Evolutionary conservation across 2,329 filamentous ascomycete genomes (phyloP), one percentile per base, ranked within the genome.

Genomic region (Colletotrichum sp.): DNA sequence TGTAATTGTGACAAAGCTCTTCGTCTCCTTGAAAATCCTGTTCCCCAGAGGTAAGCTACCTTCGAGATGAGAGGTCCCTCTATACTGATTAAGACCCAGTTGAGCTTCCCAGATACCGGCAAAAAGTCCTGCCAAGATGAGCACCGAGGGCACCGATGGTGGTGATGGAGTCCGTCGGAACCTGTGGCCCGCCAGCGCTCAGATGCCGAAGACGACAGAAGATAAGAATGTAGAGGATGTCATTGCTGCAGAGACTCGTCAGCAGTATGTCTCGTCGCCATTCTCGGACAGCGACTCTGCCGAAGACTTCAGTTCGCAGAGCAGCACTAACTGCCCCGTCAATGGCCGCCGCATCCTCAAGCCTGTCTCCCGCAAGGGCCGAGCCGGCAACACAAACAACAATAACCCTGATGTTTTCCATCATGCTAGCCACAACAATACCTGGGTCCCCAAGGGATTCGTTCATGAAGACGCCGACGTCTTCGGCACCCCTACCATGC

Each of bases 311-410:
- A 16, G 30, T 25, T 12, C 16, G 36, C 15, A 66, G 16, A 34
- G 39, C 22, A 43, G 43, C 13, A 27, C 16, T 13, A 5, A 32
- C 9, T 43, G 27, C 15, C 18, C 27, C 6, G 16, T 22, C 25
- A 52, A 18, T 28, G 34, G 56, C 12, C 56, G 71, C 18, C 56
- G 27, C n/a, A 74, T 74, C 12, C 66, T 74, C 16, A 55, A 65
- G 27, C 71, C 71, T 25, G 43, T 74, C 66, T 70, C 71, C 39
- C 58, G 58, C 32, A 43, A 70, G 66, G 43, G 56, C 32, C 71
- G 58, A 18, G 28, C 58, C 43, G 34, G 27, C 15, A 27, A 25
- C 12, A 55, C 5, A 12, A 62, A 25, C 15, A 55, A 22, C 27
- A 62, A 34, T 10, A 7, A 52, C 36, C n/a, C 32, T 25, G 30